Percentiles rank a stretch among this genome's conserved stretches.
Conservation (phyloP, 2,329 filamentous ascomycete species). For the Colletotrichum liaoningense region DNA sequence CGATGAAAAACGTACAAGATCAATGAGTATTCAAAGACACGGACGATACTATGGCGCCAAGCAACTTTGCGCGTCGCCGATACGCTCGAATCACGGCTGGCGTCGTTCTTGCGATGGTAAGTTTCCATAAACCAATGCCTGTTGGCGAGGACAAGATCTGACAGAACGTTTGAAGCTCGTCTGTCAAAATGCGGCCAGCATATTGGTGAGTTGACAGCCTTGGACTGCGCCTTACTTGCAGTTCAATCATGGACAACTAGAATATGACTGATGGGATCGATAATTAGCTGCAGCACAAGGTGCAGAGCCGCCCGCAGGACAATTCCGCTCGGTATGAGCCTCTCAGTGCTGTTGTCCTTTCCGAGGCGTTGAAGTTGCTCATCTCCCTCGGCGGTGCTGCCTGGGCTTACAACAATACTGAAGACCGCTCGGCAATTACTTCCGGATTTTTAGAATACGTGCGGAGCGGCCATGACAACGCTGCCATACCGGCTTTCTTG, state of each 20-base stretch:
- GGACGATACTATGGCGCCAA: not conserved
- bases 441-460: not conserved
- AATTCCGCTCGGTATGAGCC: not conserved
- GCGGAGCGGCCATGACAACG: not conserved
- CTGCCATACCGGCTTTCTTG: constrained; percentile 4
- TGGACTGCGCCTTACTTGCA: not conserved
- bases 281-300: not conserved
- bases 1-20: too few relatives aligned
- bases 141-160: not conserved
- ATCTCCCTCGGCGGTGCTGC: not conserved
- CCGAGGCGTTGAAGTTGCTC: not conserved
- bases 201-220: not conserved
- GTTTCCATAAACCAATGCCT: not conserved
- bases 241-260: not conserved
- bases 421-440: not conserved
- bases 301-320: not conserved
- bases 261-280: not conserved
- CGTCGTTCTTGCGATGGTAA: not conserved
- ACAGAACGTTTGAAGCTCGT: not conserved
- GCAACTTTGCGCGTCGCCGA: not conserved
- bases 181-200: not conserved
- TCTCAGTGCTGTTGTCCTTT: not conserved
- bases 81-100: not conserved
- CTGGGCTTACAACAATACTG: not conserved
- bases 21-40: not conserved